Percentiles rank a stretch among this genome's conserved stretches.
These are phyloP conservation scores for Hypoxylon cercidicola DNA, from an alignment of 495 filamentous ascomycete genomes.

Conservation along the genomic window DNA sequence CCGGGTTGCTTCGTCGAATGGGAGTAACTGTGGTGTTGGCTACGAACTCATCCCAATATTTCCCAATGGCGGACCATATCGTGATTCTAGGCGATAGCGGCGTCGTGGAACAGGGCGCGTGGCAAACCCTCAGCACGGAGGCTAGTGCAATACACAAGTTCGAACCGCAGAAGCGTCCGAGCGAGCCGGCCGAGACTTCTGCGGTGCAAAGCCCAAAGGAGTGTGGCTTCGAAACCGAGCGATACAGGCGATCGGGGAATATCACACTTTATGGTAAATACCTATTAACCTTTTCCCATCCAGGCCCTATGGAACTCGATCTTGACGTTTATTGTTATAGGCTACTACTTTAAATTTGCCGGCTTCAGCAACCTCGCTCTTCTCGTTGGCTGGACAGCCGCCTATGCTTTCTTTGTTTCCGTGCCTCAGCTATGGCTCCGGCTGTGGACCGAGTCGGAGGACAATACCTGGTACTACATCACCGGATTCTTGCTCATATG, in stretches of 20 bases:
- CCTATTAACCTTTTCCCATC: background rate
- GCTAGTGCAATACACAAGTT: too few relatives aligned
- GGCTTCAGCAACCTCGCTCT: slow-evolving; percentile 60
- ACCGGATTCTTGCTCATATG: slow-evolving; percentile 44
- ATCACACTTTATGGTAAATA: slow-evolving; percentile 60
- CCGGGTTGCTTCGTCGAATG: slow-evolving; percentile 44
- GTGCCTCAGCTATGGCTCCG: slow-evolving; percentile 55
- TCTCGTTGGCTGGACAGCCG: slow-evolving; percentile 45
- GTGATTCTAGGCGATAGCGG: slow-evolving; percentile 60
- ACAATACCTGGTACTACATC: slow-evolving; percentile 37
- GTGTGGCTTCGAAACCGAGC: too few relatives aligned
- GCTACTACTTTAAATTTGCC: slow-evolving; percentile 66
- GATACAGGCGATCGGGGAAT: slow-evolving; percentile 62
- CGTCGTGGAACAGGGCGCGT: slow-evolving; percentile 58
- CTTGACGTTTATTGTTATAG: too few relatives aligned
- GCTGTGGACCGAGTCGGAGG: slow-evolving; percentile 48
- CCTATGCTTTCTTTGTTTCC: slow-evolving; percentile 50
- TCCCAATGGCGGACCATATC: slow-evolving; percentile 56
- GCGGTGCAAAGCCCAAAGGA: too few relatives aligned
- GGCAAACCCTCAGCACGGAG: too few relatives aligned
- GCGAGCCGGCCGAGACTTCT: too few relatives aligned
- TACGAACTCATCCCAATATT: slow-evolving; percentile 34
- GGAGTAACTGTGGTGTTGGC: slow-evolving; percentile 46
- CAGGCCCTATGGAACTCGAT: slow-evolving; percentile 21
- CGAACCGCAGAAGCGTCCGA: too few relatives aligned